Evolutionary conservation across 2,329 filamentous ascomycete species (phyloP), one percentile per base, ranked within the genome.

Genomic region (Fusarium hainanense): DNA sequence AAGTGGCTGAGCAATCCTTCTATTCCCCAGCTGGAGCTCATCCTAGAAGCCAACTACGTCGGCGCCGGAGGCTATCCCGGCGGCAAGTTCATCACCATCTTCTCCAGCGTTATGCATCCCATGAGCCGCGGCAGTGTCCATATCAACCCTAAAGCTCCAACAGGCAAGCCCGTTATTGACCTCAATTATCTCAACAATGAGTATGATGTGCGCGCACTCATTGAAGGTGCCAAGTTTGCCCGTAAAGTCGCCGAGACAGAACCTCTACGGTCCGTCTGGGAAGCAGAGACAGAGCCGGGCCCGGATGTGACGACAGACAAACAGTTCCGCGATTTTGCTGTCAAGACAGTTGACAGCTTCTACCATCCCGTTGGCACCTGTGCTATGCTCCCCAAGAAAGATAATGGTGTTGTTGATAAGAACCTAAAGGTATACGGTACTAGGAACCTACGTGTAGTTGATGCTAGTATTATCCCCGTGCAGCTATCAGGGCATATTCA

Each of bases 381-480:
- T 20, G 49, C 48, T 8, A 46, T 58, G 56, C 48, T 54, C 18
- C 56, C 56, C 2, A 40, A 27, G 41, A 55, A 54, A 21, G 28
- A 46, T 5, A 41, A 49, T 20, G 56, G 56, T 32, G 56, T 59
- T 25, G 49, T 59, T 1, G 49, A 54, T 23, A 7, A 16, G 8
- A 21, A 47, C 20, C 13, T 59, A 1, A 54, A 18, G 23, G 56
- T 54, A 10, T 54, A 59, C 7, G 56, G 56, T 4, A 46, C 41
- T 1, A 40, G 55, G 6, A 54, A 54, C 7, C 20, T 59, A 5
- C 56, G 56, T 18, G 41, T 59, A 3, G 56, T 59, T 40, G 48
- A 59, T 54, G 56, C 56, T n/a, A 54, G 56, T n/a, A 54, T 59
- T 8, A 59, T 59, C 3, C 56, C 56, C 3, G 49, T 59, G 1